These are phyloP conservation scores for Piper longum DNA, from an alignment of 164 flowering plant species.

Conservation along the genomic window DNA sequence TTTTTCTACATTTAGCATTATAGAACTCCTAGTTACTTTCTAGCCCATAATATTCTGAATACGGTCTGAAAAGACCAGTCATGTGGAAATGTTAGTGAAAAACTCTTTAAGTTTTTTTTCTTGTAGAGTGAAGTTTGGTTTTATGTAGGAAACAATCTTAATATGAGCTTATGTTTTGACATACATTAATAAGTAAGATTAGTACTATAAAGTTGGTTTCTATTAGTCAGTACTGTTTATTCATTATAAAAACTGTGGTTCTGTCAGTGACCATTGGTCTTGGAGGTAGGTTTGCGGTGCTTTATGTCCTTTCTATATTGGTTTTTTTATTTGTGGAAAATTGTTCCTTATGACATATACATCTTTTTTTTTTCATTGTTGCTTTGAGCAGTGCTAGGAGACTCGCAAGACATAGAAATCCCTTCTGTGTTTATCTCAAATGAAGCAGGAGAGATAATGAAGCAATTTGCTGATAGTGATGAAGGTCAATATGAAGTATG, in stretches of 20 bases:
- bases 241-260: background rate
- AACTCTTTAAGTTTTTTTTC: background rate
- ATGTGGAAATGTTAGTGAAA: background rate
- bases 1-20: too few relatives aligned
- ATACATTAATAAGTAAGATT: too few relatives aligned
- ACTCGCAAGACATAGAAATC: constrained; percentile 22
- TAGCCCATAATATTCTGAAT: background rate
- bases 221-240: background rate
- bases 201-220: background rate
- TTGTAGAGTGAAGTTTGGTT: background rate
- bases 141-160: background rate
- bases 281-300: background rate
- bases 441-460: constrained; percentile 33
- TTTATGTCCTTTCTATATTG: background rate
- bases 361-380: background rate
- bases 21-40: background rate
- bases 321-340: background rate
- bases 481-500: constrained; percentile 41
- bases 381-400: constrained; percentile 30
- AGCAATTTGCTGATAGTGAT: constrained; percentile 23
- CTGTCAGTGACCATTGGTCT: background rate
- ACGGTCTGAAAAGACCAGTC: background rate
- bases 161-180: background rate
- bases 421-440: constrained; percentile 51
- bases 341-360: background rate